Conservation (phyloP, 1,139 yeast genomes). For the Torulaspora globosa region DNA sequence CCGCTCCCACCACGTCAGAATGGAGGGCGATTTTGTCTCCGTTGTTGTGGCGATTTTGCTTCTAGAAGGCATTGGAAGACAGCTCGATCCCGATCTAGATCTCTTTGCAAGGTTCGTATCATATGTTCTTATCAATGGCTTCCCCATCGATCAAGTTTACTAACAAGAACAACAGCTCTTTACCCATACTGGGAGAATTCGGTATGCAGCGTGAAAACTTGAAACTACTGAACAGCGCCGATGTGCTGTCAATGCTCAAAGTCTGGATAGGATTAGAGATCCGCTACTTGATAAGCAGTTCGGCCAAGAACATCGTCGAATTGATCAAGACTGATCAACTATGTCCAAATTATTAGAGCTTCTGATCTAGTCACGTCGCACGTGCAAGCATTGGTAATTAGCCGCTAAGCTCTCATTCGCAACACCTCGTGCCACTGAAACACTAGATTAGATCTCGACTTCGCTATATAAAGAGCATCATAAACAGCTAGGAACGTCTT, state of each 20-base stretch:
- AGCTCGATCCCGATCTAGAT: conserved; percentile 86
- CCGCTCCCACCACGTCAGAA: conserved; percentile 85
- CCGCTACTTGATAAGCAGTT: conserved; percentile 78
- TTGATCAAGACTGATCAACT: conserved; percentile 57
- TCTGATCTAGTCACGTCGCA: background rate
- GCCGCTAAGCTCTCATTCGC: conserved; percentile 4
- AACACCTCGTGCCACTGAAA: background rate
- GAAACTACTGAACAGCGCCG: conserved; percentile 53
- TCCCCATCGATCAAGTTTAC: conserved; percentile 40
- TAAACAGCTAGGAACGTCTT: background rate
- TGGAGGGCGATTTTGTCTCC: conserved; percentile 96
- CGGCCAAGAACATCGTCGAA: conserved; percentile 51
- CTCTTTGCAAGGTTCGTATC: conserved; percentile 91
- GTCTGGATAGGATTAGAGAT: conserved; percentile 91
- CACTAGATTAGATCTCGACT: background rate
- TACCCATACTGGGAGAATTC: conserved; percentile 81
- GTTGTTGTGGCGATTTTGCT: conserved; percentile 87
- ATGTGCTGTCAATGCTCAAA: conserved; percentile 72
- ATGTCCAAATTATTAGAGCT: conserved; percentile 50
- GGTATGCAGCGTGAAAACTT: conserved; percentile 65
- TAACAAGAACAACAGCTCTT: conserved; percentile 49
- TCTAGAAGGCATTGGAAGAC: conserved; percentile 92
- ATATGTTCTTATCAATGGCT: conserved; percentile 52
- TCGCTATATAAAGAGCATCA: background rate
- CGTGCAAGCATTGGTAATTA: conserved; percentile 7